Evolutionary conservation across 1,284 basidiomycete species (phyloP).

Genomic region (Malassezia caprae): DNA sequence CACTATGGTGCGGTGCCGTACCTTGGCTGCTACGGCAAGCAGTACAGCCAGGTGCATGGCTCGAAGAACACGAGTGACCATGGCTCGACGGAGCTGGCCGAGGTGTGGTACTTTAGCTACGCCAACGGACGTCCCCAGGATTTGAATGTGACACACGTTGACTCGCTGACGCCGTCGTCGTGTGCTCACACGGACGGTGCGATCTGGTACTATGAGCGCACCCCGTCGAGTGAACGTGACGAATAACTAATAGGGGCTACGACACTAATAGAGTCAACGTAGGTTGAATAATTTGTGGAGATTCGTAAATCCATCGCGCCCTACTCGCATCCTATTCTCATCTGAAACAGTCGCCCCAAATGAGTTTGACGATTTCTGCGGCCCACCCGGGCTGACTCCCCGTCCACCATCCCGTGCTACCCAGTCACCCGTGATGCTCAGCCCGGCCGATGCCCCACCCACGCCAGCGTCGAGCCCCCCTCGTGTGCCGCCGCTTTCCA

Average conservation of each 20-base stretch:
- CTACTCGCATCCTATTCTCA: not conserved
- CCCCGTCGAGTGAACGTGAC: not conserved
- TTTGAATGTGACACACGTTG: not conserved
- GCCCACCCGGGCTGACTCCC: not conserved
- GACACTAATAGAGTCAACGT: not conserved
- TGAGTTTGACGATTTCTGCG: not conserved
- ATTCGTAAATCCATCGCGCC: not conserved
- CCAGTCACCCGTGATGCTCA: not conserved
- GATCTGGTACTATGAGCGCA: conserved; percentile 9
- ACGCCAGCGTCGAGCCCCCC: not conserved
- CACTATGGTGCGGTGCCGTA: not conserved
- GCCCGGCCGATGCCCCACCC: not conserved
- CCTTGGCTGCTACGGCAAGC: not conserved
- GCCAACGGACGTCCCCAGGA: conserved; percentile 6
- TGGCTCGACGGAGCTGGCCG: not conserved
- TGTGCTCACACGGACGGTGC: not conserved
- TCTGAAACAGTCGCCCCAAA: not conserved
- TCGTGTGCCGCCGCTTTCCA: not conserved
- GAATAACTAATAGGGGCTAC: not conserved
- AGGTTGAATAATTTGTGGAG: not conserved
- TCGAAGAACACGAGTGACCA: not conserved
- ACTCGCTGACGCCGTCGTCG: not conserved
- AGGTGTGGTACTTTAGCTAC: conserved; percentile 11
- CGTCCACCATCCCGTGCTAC: not conserved
- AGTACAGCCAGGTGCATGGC: not conserved